phyloP scores from a whole-genome alignment of 139 green algal genomes.

The Trebouxia sp. region DNA sequence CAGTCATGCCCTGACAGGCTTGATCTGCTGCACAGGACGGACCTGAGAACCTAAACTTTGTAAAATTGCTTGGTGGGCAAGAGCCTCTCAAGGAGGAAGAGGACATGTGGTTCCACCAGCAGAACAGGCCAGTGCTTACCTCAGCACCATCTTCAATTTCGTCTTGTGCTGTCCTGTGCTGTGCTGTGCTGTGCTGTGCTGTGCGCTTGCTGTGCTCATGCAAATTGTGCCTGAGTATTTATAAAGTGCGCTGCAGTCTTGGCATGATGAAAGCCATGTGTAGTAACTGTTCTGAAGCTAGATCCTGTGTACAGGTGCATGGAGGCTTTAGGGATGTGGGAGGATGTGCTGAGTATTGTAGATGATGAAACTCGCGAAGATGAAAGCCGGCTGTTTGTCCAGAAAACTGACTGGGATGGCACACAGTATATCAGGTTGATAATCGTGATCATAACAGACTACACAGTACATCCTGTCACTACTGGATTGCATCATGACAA shows the following conservation, averaged over 20 bases:
- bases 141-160: neutral
- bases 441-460: too few species aligned
- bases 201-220: too few species aligned
- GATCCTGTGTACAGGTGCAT: conserved; percentile 27
- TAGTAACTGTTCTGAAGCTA: neutral
- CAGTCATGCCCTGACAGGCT: too few species aligned
- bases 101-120: conserved; percentile 27
- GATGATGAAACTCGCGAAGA: neutral
- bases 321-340: conserved; percentile 34
- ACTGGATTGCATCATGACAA: too few species aligned
- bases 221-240: too few species aligned
- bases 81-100: conserved; percentile 30
- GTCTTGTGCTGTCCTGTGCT: too few species aligned
- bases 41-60: neutral
- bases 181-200: too few species aligned
- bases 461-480: too few species aligned
- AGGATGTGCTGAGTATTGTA: conserved; percentile 21
- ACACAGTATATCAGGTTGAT: conserved; percentile 32
- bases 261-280: neutral
- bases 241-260: neutral
- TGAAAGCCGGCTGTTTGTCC: neutral
- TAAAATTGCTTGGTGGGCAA: conserved; percentile 1
- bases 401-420: neutral
- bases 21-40: too few species aligned
- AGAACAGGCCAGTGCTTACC: conserved; percentile 4